Conservation (phyloP, 805 yeast species). For the Barnettozyma vustinii region DNA sequence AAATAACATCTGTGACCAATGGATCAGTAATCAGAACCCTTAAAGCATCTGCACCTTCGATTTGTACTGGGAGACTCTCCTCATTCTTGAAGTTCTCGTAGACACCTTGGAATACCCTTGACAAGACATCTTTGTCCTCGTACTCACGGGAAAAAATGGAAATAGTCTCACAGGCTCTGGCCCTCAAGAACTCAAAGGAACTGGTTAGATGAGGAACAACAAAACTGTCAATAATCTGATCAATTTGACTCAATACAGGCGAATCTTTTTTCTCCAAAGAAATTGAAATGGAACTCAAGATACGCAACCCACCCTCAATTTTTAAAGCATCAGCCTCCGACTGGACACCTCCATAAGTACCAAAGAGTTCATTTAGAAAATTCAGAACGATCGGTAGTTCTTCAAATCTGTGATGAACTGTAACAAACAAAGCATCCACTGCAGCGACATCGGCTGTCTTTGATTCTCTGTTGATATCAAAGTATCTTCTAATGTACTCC, state of each 20-base stretch:
- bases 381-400: constrained; percentile 48
- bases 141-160: constrained; percentile 31
- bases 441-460: constrained; percentile 78
- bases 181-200: constrained; percentile 61
- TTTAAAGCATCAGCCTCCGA: constrained; percentile 44
- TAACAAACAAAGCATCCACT: constrained; percentile 62
- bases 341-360: constrained; percentile 29
- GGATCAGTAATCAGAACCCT: constrained; percentile 71
- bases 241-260: constrained; percentile 58
- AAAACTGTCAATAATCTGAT: constrained; percentile 54
- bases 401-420: constrained; percentile 50
- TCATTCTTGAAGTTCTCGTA: constrained; percentile 38
- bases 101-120: constrained; percentile 35
- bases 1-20: constrained; percentile 64
- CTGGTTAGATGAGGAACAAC: constrained; percentile 71
- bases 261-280: constrained; percentile 41
- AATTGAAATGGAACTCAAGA: constrained; percentile 66
- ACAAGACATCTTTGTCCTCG: constrained; percentile 33
- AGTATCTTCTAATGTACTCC: constrained; percentile 74
- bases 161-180: constrained; percentile 65
- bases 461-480: constrained; percentile 60
- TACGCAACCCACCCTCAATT: constrained; percentile 78
- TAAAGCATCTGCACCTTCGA: constrained; percentile 84
- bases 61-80: constrained; percentile 60
- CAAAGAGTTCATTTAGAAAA: constrained; percentile 48